These are phyloP conservation scores for Fraxinus nigra DNA, from an alignment of 305 asterid genomes.

Conservation along the genomic window DNA sequence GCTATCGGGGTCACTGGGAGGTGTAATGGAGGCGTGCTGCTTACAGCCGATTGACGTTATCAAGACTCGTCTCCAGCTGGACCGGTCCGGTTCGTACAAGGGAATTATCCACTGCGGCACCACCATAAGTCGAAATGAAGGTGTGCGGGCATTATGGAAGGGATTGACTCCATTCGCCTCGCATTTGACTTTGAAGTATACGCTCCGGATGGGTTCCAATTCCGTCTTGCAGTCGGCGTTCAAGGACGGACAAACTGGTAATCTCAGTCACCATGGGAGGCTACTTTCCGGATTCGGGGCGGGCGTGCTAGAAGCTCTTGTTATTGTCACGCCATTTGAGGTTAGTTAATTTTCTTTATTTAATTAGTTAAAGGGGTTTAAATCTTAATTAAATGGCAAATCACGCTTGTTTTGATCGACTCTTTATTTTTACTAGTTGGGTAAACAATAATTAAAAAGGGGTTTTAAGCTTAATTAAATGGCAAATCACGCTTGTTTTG, in stretches of 20 bases:
- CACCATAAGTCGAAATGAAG: slow-evolving; percentile 59
- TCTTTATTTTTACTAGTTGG: not conserved
- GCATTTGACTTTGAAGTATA: slow-evolving; percentile 85
- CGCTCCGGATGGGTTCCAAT: slow-evolving; percentile 97
- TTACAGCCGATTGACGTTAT: slow-evolving; percentile 93
- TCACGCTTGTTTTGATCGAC: not conserved
- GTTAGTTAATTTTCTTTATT: slow-evolving; percentile 30
- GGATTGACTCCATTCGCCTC: slow-evolving; percentile 94
- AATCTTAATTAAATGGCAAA: not conserved
- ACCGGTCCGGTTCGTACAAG: slow-evolving; percentile 73
- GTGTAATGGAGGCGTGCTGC: slow-evolving; percentile 84
- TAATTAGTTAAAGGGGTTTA: not conserved
- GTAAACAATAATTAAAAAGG: not conserved
- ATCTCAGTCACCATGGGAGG: slow-evolving; percentile 69
- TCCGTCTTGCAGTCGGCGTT: slow-evolving; percentile 79
- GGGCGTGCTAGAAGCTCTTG: slow-evolving; percentile 94
- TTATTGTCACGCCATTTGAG: slow-evolving; percentile 95
- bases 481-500: not conserved
- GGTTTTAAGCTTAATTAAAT: not conserved
- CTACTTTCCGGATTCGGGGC: slow-evolving; percentile 89
- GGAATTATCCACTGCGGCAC: slow-evolving; percentile 87
- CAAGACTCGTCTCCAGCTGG: slow-evolving; percentile 94
- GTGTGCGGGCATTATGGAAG: slow-evolving; percentile 90
- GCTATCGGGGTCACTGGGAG: slow-evolving; percentile 89
- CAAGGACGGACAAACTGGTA: slow-evolving; percentile 75